Percentiles rank a stretch among this genome's conserved stretches.
Conservation (phyloP, 2,329 filamentous ascomycete species). For the Penicillium sp. region DNA sequence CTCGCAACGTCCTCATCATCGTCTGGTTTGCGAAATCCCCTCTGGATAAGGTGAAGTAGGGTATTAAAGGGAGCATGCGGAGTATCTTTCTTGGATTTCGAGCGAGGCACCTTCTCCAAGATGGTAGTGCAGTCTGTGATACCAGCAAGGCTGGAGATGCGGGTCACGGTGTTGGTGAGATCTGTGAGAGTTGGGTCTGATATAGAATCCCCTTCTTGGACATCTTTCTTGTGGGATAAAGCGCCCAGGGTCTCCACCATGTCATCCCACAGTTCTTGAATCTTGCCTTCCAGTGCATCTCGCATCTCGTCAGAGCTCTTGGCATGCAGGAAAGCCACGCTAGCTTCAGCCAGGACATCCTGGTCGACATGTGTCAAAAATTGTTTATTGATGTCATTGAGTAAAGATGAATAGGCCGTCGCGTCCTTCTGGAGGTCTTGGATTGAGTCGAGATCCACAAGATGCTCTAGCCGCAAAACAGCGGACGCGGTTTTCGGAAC, state of each 20-base stretch:
- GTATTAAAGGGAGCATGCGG: conserved; percentile 54
- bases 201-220: conserved; percentile 66
- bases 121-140: conserved; percentile 71
- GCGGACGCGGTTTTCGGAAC: conserved; percentile 77
- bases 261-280: conserved; percentile 81
- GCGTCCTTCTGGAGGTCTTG: conserved; percentile 83
- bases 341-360: conserved; percentile 76
- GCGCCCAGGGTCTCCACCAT: conserved; percentile 66
- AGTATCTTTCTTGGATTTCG: conserved; percentile 37
- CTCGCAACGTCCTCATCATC: conserved; percentile 65
- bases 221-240: conserved; percentile 63
- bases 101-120: conserved; percentile 54
- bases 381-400: conserved; percentile 90
- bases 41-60: conserved; percentile 64
- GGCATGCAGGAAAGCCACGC: conserved; percentile 74
- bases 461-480: conserved; percentile 77
- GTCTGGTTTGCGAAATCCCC: conserved; percentile 60
- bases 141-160: conserved; percentile 72
- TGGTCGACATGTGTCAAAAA: conserved; percentile 89
- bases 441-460: conserved; percentile 80
- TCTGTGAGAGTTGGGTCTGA: conserved; percentile 60
- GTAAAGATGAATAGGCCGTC: conserved; percentile 67
- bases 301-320: conserved; percentile 81
- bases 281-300: conserved; percentile 73
- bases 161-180: conserved; percentile 66